Base-by-base conservation (phyloP, 1,284 basidiomycete species). In the Mycena citricolor region DNA sequence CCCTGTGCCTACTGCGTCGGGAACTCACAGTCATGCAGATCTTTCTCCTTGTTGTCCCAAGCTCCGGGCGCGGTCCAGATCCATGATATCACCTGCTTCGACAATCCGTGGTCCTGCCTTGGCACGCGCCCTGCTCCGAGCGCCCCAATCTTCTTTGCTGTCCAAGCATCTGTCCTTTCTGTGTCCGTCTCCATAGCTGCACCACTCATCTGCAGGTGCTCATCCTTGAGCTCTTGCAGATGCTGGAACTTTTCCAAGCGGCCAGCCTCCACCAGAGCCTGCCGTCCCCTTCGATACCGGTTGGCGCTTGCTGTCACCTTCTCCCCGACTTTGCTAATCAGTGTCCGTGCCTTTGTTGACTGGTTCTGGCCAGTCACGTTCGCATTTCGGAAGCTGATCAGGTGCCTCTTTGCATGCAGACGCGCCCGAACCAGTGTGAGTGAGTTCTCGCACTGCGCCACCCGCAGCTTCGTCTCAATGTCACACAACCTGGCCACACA, bases 1-100 rank as follows among this genome's bases (percentile, higher is more conserved):
- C 11, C 6, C 22, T 7, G 12, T 28, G 24, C 20, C 17, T 17
- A 29, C n/a, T n/a, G n/a, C n/a, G n/a, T n/a, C n/a, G n/a, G n/a
- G n/a, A n/a, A 39, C 36, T 29, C 36, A 39, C 36, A 39, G 17
- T 39, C 36, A 28, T 39, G 36, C 25, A 39, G 21, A 16, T 5
- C 24, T 20, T 39, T 28, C 25, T 26, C 24, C 6, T 24, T 16
- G 8, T 26, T 11, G 17, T 39, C 29, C 4, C 13, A 16, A 8
- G 13, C 30, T 13, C 40, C 40, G 4, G 10, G 14, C 22, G 22
- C 40, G 7, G 17, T 28, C 41, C 41, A 12, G 11, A 50, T 50
- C 48, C 48, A 45, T 3, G 43, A 50, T 35, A 50, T 14, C 14
- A 49, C 13, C 14, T 14, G 6, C 22, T 32, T 43, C 12, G 31